A percentile compares a stretch with the other conserved stretches of the same genome.
These are phyloP conservation scores for Diaporthe vaccinii DNA, from an alignment of 2,329 filamentous ascomycete genomes.

Conservation along the genomic window DNA sequence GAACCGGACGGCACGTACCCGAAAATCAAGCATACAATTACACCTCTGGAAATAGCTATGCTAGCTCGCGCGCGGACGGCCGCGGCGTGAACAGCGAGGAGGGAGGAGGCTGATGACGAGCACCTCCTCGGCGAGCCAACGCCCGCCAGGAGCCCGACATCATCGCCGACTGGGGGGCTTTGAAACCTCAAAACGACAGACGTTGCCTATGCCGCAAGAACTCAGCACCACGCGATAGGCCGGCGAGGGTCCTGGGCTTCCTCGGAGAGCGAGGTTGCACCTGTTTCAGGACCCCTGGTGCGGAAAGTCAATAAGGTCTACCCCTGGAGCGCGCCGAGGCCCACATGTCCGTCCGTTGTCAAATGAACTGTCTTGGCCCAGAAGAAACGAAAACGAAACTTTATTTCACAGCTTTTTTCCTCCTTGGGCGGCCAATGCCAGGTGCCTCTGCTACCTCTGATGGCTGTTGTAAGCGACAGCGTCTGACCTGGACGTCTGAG, in stretches of 20 bases:
- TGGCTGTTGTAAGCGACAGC: slow-evolving; percentile 4
- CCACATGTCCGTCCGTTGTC: slow-evolving; percentile 23
- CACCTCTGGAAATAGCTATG: neutral
- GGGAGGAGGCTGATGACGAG: neutral
- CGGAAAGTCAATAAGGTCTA: slow-evolving; percentile 9
- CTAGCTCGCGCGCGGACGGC: neutral
- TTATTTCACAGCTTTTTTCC: neutral
- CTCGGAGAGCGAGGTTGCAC: slow-evolving; percentile 13
- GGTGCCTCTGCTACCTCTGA: neutral
- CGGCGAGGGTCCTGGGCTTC: neutral
- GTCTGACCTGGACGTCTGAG: neutral
- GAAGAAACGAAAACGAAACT: slow-evolving; percentile 29
- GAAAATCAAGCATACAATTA: slow-evolving; percentile 22
- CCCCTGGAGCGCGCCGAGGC: slow-evolving; percentile 23
- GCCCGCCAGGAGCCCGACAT: neutral
- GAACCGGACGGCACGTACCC: neutral
- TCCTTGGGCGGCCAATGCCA: slow-evolving; percentile 7
- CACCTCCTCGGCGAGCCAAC: neutral
- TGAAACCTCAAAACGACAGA: slow-evolving; percentile 17
- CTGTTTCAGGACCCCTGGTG: slow-evolving; percentile 26
- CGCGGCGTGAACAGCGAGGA: slow-evolving; percentile 7
- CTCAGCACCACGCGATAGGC: slow-evolving; percentile 13
- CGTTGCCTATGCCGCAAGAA: neutral
- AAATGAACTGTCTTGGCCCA: slow-evolving; percentile 29
- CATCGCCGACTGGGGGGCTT: neutral